Evolutionary conservation across 2,329 filamentous ascomycete genomes (phyloP).

Genomic region (Paraphaeosphaeria sporulosa): DNA sequence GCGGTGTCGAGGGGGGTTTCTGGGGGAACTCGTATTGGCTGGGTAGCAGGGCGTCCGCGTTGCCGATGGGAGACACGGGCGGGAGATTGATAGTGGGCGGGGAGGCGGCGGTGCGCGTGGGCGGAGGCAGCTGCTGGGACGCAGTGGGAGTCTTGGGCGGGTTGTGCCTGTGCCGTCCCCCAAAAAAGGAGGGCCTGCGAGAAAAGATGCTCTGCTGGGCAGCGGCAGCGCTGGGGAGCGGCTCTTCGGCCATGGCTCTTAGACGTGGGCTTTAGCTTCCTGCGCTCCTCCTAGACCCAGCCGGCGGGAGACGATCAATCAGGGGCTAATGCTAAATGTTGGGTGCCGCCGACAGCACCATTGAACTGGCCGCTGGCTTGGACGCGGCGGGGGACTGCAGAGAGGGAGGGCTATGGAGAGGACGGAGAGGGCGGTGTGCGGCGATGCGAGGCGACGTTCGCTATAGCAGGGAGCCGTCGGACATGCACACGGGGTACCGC

Average conservation of each 20-base stretch:
- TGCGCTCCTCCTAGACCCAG: slow-evolving; percentile 10
- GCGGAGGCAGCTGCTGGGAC: slow-evolving; percentile 9
- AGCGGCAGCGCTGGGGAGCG: not conserved
- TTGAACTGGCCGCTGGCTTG: not conserved
- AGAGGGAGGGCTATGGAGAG: not conserved
- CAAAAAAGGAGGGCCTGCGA: slow-evolving; percentile 43
- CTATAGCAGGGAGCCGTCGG: slow-evolving; percentile 2
- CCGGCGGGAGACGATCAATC: slow-evolving; percentile 28
- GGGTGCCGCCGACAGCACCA: not conserved
- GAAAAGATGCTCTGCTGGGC: slow-evolving; percentile 35
- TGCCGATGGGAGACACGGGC: slow-evolving; percentile 14
- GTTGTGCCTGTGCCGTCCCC: slow-evolving; percentile 25
- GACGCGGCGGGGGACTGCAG: not conserved
- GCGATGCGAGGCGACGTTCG: not conserved
- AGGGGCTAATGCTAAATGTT: slow-evolving; percentile 16
- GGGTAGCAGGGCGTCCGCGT: slow-evolving; percentile 15
- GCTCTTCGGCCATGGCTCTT: slow-evolving; percentile 9
- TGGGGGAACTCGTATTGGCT: slow-evolving; percentile 32
- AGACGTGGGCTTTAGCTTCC: slow-evolving; percentile 5
- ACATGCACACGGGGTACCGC: not conserved
- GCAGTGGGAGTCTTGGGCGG: slow-evolving; percentile 21
- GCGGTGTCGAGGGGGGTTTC: slow-evolving; percentile 34
- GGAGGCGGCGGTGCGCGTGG: slow-evolving; percentile 19
- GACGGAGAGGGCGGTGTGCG: not conserved
- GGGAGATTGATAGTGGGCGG: slow-evolving; percentile 17